Evolutionary conservation across 768 basidiomycete species (phyloP), one percentile per base, ranked within the genome.

Genomic region (Mycena latifolia): DNA sequence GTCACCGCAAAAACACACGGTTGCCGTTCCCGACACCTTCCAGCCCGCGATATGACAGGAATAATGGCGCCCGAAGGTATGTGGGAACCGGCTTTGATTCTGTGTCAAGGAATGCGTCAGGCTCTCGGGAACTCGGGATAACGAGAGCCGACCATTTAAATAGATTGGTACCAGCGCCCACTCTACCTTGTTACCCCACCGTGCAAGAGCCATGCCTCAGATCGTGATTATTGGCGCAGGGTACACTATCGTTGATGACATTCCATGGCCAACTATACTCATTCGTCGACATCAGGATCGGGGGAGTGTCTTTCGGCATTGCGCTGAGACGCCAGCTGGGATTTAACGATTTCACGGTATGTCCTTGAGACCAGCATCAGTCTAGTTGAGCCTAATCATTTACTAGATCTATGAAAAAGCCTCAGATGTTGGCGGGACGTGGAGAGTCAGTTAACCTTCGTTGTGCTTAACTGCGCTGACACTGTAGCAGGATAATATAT

Each of bases 351-450:
- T 61, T 61, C 27, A 46, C 39, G 58, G 58, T 60, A 41, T 24
- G 8, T 11, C 33, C 37, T 39, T 5, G 4, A 31, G 20, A 12
- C 25, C 31, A 8, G 3, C 11, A 14, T 28, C 5, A 10, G 5
- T 18, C 17, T 18, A 18, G 5, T 3, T 47, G 10, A 17, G 7
- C 9, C 35, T 59, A 9, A 50, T 9, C 17, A 1, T 18, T 25
- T 14, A 22, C 10, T 46, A 58, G 56, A 48, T 58, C 20, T 58
- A 47, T 18, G 56, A 58, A 25, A 45, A 45, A 28, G 80, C 72
- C 6, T 53, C 55, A 4, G 80, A 81, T 39, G 77, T 86, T 20
- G 86, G 86, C 12, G 85, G 86, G 39, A 84, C 84, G 31, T 87
- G 86, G 85, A 77, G 84, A 65, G 85, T 87, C 58, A 67, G 84